Conservation (phyloP, 768 basidiomycete species). For the Boletus reticulatus region DNA sequence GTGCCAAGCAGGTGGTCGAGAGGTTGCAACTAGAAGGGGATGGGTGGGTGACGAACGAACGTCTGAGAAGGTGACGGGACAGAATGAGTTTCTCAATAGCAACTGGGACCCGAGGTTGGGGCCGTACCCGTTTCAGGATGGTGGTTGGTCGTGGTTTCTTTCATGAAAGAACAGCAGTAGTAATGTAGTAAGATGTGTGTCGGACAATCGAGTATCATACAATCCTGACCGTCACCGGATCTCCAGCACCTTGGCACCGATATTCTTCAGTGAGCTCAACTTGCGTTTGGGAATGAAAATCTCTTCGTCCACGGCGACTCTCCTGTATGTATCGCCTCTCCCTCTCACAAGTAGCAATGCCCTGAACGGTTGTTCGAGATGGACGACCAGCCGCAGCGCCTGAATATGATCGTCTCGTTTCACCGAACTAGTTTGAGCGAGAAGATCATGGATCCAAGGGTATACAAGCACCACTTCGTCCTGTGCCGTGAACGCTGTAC, state of each 20-base stretch:
- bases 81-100: not conserved
- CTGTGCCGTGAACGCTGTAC: not conserved
- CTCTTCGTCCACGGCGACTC: not conserved
- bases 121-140: not conserved
- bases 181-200: too few relatives aligned
- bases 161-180: not conserved
- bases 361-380: not conserved
- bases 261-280: not conserved
- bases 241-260: not conserved
- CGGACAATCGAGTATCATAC: not conserved
- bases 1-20: not conserved
- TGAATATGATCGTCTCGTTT: not conserved
- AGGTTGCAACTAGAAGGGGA: not conserved
- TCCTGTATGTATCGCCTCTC: not conserved
- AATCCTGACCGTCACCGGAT: not conserved
- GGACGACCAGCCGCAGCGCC: not conserved
- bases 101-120: not conserved
- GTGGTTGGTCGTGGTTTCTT: not conserved
- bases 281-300: not conserved
- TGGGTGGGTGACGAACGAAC: conserved; percentile 3
- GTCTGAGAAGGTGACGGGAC: not conserved
- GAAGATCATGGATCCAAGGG: not conserved
- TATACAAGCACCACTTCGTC: not conserved
- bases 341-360: not conserved
- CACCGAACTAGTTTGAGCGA: not conserved